phyloP scores from a whole-genome alignment of 169 alveolate genomes.

The Eimeria maxima region DNA sequence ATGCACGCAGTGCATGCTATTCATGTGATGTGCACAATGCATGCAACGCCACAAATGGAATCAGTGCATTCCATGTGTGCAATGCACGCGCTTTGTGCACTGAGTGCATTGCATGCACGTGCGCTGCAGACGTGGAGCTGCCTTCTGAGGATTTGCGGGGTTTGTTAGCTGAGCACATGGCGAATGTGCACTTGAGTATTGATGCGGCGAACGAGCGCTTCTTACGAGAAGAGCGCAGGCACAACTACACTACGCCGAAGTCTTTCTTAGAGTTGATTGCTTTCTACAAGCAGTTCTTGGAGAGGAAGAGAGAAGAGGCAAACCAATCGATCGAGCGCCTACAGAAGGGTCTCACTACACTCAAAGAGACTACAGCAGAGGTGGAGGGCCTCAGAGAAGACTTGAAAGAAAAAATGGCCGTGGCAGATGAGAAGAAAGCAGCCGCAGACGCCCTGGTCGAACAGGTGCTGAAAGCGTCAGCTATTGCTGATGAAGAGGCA shows the following conservation, averaged over 20 bases:
- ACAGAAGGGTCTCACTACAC: slow-evolving; percentile 94
- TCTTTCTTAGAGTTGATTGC: slow-evolving; percentile 96
- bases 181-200: slow-evolving; percentile 97
- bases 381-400: slow-evolving; percentile 95
- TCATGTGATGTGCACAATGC: neutral
- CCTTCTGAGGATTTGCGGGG: slow-evolving; percentile 91
- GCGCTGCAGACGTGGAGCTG: slow-evolving; percentile 66
- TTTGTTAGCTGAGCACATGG: slow-evolving; percentile 94
- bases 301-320: slow-evolving; percentile 92
- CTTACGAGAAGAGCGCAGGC: slow-evolving; percentile 94
- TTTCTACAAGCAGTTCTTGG: slow-evolving; percentile 94
- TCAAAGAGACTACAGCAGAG: slow-evolving; percentile 93
- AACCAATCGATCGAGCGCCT: slow-evolving; percentile 91
- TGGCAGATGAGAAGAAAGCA: slow-evolving; percentile 94
- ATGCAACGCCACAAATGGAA: neutral
- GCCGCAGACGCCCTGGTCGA: slow-evolving; percentile 94
- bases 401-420: slow-evolving; percentile 94
- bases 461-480: slow-evolving; percentile 96
- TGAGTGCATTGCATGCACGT: neutral
- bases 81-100: neutral
- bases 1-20: neutral
- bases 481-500: slow-evolving; percentile 95
- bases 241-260: slow-evolving; percentile 98
- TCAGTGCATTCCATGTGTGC: neutral
- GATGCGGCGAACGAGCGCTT: slow-evolving; percentile 94